Conservation (phyloP, 768 basidiomycete species). For the Russula olivacea region DNA sequence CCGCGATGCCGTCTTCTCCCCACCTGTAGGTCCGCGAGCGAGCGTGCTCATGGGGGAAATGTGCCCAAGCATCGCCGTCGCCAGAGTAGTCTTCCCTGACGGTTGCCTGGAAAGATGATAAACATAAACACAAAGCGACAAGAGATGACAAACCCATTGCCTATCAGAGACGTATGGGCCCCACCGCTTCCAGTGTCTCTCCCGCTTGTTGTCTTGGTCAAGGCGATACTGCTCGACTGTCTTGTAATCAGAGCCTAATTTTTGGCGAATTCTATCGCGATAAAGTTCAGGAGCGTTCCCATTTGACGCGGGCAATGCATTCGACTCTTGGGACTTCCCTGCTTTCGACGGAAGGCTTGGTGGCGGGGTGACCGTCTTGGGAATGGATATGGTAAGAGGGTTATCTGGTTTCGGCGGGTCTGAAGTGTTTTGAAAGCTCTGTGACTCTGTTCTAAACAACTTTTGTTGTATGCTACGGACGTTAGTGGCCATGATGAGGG, state of each 20-base stretch:
- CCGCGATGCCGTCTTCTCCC: constrained; percentile 98
- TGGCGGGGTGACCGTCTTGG: constrained; percentile 42
- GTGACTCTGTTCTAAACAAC: constrained; percentile 17
- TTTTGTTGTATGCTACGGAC: constrained; percentile 55
- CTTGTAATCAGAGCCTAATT: constrained; percentile 65
- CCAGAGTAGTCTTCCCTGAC: constrained; percentile 98
- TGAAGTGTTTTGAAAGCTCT: constrained; percentile 23
- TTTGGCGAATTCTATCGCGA: constrained; percentile 58
- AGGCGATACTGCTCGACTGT: constrained; percentile 82
- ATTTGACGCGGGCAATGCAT: constrained; percentile 17
- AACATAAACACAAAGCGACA: constrained; percentile 19
- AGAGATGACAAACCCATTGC: constrained; percentile 73
- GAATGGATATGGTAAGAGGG: constrained; percentile 64
- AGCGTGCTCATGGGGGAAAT: constrained; percentile 91
- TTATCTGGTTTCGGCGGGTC: constrained; percentile 22
- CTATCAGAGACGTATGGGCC: constrained; percentile 96
- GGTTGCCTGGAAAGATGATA: constrained; percentile 60
- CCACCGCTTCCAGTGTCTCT: constrained; percentile 97
- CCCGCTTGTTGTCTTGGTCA: constrained; percentile 70
- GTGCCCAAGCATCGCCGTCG: constrained; percentile 93
- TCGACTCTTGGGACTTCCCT: constrained; percentile 4
- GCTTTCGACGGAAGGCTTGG: constrained; percentile 29
- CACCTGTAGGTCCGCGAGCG: constrained; percentile 94
- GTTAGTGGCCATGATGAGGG: constrained; percentile 37
- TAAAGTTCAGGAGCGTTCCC: constrained; percentile 35